Evolutionary conservation across 345 rosid genomes (phyloP).

Genomic region (Chamaenerion angustifolium): DNA sequence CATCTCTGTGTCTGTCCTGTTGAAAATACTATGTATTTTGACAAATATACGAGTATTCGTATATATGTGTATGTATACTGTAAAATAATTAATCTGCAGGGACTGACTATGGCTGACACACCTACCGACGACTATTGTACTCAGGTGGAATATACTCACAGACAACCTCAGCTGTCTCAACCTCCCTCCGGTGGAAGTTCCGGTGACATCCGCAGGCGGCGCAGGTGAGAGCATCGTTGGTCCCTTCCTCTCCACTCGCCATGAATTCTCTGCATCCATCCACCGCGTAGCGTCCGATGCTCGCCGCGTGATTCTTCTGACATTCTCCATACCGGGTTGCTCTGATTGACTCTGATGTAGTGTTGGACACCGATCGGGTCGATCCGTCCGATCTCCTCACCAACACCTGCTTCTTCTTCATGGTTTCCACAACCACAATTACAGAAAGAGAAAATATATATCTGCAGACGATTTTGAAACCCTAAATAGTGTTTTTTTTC

Average conservation of each 20-base stretch:
- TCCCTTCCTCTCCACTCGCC: slow-evolving; percentile 15
- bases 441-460: not conserved
- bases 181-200: slow-evolving; percentile 14
- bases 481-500: slow-evolving; percentile 4
- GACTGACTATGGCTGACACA: not conserved
- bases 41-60: no score
- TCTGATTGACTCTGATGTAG: slow-evolving; percentile 6
- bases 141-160: slow-evolving; percentile 15
- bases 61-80: not conserved
- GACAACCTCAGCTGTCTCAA: slow-evolving; percentile 14
- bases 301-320: slow-evolving; percentile 18
- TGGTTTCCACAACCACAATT: not conserved
- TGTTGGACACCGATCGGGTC: slow-evolving; percentile 1
- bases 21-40: no score
- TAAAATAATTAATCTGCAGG: not conserved
- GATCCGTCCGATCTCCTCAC: slow-evolving; percentile 12
- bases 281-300: slow-evolving; percentile 14
- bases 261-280: slow-evolving; percentile 18
- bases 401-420: slow-evolving; percentile 16
- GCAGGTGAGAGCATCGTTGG: slow-evolving; percentile 10
- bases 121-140: slow-evolving; percentile 8
- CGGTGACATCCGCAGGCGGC: slow-evolving; percentile 19
- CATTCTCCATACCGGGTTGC: slow-evolving; percentile 11
- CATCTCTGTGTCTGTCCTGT: no score
- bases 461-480: not conserved